These are phyloP conservation scores for Solanum paucissectum DNA, from an alignment of 257 asterid species.

Conservation along the genomic window DNA sequence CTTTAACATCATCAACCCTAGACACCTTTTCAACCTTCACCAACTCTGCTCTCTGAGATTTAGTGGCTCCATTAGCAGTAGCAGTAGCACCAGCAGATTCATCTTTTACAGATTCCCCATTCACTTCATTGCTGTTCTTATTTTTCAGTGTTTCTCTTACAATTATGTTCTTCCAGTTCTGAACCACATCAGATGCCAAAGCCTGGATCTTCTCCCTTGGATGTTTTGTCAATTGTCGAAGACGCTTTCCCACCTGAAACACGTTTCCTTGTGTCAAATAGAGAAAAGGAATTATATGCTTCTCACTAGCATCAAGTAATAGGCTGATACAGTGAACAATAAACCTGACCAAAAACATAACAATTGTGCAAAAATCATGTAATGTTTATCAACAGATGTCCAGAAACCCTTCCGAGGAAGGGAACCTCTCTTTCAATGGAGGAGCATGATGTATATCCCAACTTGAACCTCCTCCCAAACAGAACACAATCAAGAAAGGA, in stretches of 20 bases:
- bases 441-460: neutral
- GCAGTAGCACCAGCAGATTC: slow-evolving; percentile 19
- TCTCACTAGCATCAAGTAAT: neutral
- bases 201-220: slow-evolving; percentile 61
- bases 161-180: slow-evolving; percentile 67
- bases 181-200: slow-evolving; percentile 75
- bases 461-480: neutral
- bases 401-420: neutral
- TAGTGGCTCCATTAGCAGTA: slow-evolving; percentile 21
- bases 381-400: neutral
- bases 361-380: neutral
- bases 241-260: slow-evolving; percentile 77
- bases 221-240: slow-evolving; percentile 85
- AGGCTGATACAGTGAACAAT: neutral
- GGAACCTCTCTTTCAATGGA: neutral
- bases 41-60: slow-evolving; percentile 31
- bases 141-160: slow-evolving; percentile 55
- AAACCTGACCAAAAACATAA: neutral
- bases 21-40: slow-evolving; percentile 7
- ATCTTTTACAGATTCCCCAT: slow-evolving; percentile 27
- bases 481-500: neutral
- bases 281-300: neutral
- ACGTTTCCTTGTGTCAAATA: neutral
- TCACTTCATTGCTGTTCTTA: slow-evolving; percentile 21
- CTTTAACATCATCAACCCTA: slow-evolving; percentile 9